Evolutionary conservation across 352 stramenopile genomes (phyloP).

Genomic region (Phytophthora podocarpi): DNA sequence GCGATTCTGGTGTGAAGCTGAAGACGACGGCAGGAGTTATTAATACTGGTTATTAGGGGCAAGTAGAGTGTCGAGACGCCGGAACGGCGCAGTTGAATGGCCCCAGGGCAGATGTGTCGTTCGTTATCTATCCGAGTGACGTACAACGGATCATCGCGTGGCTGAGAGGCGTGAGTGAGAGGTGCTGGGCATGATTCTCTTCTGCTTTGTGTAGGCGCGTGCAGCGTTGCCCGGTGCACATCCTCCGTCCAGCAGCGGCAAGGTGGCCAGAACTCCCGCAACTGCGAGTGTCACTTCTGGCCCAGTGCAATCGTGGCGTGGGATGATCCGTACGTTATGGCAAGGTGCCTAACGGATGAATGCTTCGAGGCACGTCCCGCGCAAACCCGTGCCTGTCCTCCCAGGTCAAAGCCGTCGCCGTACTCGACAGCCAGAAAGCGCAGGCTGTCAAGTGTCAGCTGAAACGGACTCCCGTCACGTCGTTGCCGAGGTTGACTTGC

Average conservation of each 20-base stretch:
- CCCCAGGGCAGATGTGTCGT: background rate
- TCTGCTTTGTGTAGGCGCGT: background rate
- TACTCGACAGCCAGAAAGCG: constrained; percentile 2
- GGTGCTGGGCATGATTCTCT: background rate
- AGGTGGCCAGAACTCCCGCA: background rate
- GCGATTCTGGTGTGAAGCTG: constrained; percentile 4
- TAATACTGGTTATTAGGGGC: background rate
- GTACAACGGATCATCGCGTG: background rate
- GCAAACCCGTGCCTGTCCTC: background rate
- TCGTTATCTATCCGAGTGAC: constrained; percentile 1
- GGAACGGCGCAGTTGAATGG: constrained; percentile 6
- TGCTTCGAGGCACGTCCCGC: background rate
- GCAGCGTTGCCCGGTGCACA: no score
- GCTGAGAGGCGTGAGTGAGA: background rate
- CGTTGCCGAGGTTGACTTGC: constrained; percentile 10
- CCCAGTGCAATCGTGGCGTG: background rate
- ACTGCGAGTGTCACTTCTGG: background rate
- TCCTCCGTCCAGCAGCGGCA: background rate
- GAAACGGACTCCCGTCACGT: constrained; percentile 5
- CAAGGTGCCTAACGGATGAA: constrained; percentile 20
- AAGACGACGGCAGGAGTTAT: background rate
- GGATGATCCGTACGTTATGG: constrained; percentile 10
- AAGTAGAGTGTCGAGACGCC: constrained; percentile 16
- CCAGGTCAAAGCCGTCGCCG: background rate
- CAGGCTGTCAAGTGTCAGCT: constrained; percentile 6